Base-by-base conservation (phyloP, 2,329 filamentous ascomycete genomes). In the Xylaria multiplex region DNA sequence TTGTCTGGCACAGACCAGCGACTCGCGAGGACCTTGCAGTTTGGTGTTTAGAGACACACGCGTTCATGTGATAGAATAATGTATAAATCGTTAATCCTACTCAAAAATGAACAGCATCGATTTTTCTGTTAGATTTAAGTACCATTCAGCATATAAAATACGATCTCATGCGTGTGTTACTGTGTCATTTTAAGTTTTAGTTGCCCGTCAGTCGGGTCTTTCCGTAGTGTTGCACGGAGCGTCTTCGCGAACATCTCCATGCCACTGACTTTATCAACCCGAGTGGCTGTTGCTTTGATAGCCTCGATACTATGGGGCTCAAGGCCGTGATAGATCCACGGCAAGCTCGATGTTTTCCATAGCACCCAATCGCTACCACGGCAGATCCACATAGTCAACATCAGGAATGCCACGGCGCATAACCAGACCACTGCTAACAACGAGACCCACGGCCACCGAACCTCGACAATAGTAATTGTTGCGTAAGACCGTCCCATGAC, bases 301-400 rank as follows among this genome's bases (percentile, higher is more conserved):
- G 1, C 13, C 14, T 35, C 45, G 2, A 61, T 13, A 22, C 45
- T 32, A 1, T 40, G n/a, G 9, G 19, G 8, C 2, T 53, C 37
- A 8, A 65, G 27, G 1, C 63, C 63, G 13, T 65, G 63, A n/a
- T 65, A 65, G 6, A 65, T 53, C 24, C 52, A 27, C 2, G 58
- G 63, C 22, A 65, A 35, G 37, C 63, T 65, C 24, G 63, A 65
- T 37, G 43, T 53, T 27, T 65, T 65, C 63, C 63, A 65, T n/a
- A 62, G 27, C 7, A 40, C 3, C 27, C 11, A 11, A 24, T 55
- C 42, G 5, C 16, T 27, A 4, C 52, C 50, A n/a, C 58, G 52
- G 53, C 58, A 61, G 1, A 46, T 16, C 58, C 63, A 53, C 13
- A 65, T 57, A 1, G 57, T 61, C 1, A 53, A 4, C 2, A 45